These are phyloP conservation scores for Termitomyces sp. DNA, from an alignment of 1,284 basidiomycete genomes.

Conservation along the genomic window DNA sequence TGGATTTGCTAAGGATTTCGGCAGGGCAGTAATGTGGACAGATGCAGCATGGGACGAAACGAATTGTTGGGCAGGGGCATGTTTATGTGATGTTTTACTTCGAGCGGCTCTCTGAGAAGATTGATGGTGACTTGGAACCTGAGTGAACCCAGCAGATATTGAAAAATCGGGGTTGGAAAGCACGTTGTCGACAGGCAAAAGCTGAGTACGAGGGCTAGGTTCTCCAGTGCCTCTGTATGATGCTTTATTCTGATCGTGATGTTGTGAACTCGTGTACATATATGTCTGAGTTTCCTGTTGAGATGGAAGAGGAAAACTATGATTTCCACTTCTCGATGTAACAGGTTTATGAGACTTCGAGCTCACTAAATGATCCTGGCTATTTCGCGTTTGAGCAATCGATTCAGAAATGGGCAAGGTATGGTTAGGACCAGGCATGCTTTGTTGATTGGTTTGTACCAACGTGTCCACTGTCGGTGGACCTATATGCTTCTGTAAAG, in stretches of 20 bases:
- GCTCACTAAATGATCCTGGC: neutral
- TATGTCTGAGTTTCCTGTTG: neutral
- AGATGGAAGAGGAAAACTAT: neutral
- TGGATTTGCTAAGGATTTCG: neutral
- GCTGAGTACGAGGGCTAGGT: neutral
- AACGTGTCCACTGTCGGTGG: neutral
- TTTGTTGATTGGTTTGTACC: neutral
- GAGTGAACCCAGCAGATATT: neutral
- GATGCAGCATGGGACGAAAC: neutral
- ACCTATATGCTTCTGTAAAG: neutral
- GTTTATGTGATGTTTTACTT: conserved; percentile 3
- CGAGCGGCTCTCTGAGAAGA: neutral
- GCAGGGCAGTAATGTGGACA: neutral
- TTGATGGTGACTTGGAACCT: neutral
- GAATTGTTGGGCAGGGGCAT: neutral
- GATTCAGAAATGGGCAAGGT: neutral
- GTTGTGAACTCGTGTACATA: neutral
- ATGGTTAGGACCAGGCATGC: neutral
- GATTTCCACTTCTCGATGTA: neutral
- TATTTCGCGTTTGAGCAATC: neutral
- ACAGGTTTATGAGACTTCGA: neutral
- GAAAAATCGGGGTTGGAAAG: neutral
- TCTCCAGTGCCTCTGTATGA: neutral
- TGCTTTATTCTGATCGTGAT: neutral
- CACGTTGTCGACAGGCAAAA: neutral